A percentile compares a stretch with the other conserved stretches of the same genome.
phyloP scores from a whole-genome alignment of 345 rosid species.

The Rhodamnia argentea region DNA sequence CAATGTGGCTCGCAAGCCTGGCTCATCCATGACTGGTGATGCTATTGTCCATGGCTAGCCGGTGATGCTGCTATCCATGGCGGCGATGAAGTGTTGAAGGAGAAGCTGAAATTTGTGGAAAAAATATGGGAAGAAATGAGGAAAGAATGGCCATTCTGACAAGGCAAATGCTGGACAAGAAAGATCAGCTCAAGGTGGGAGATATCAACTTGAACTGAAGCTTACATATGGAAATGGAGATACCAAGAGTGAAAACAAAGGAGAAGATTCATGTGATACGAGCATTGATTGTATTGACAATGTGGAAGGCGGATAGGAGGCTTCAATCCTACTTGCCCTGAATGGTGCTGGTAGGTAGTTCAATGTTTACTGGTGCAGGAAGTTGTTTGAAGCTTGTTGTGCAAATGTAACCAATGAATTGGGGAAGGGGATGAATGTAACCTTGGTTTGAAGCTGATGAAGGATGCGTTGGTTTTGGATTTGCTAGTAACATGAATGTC shows the following conservation, averaged over 20 bases:
- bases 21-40: too few relatives aligned
- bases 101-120: background rate
- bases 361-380: fast-evolving
- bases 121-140: background rate
- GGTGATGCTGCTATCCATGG: too few relatives aligned
- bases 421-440: background rate
- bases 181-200: background rate
- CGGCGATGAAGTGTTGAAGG: background rate
- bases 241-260: background rate
- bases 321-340: background rate
- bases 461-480: background rate
- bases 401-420: background rate
- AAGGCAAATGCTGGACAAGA: background rate
- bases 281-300: background rate
- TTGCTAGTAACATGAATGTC: background rate
- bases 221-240: background rate
- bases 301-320: background rate
- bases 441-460: background rate
- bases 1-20: too few relatives aligned
- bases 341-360: background rate
- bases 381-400: background rate
- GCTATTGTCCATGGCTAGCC: too few relatives aligned
- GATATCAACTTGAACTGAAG: background rate
- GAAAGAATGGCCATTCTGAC: background rate
- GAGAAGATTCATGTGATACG: background rate